Evolutionary conservation across 1,284 basidiomycete species (phyloP), one percentile per base, ranked within the genome.

Genomic region (Cryptococcus deneoformans): DNA sequence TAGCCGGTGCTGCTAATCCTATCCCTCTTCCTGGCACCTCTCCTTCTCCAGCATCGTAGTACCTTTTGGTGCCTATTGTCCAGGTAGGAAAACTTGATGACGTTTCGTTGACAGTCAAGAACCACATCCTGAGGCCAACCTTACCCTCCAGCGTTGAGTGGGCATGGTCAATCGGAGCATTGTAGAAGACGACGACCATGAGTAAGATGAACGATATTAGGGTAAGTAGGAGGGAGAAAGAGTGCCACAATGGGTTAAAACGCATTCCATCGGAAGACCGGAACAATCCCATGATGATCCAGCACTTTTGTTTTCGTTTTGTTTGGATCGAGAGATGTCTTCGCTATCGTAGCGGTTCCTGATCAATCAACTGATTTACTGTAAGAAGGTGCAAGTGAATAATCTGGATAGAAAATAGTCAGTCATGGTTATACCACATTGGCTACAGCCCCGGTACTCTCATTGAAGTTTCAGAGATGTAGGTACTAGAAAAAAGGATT

Each of bases 61-160:
- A 51, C 20, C 50, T 39, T 38, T 51, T 40, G 37, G 16, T 20
- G 20, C 20, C 49, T 38, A 11, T 11, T 2, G 6, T 24, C 38
- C 37, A 51, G 7, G 5, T 42, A 5, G 39, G 16, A 34, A 39
- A 42, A 16, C 20, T 20, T 4, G 16, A 37, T 14, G 24, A 16
- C 14, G 53, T 60, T 37, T 61, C 52, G 42, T 61, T 63, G 9
- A 60, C 51, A 5, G 52, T 54, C 35, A 60, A 14, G 42, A 57
- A 43, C 57, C 60, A 61, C 48, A 55, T 52, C 46, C 54, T 35
- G 24, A 39, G n/a, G 7, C 53, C 54, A 36, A 50, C 52, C 50
- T 55, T 59, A 16, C 57, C 53, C 34, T 59, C 50, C 35, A 63
- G 45, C 3, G 55, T 63, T 11, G 58, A 54, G 3, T 63, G 46